phyloP scores from a whole-genome alignment of 257 asterid genomes.

The Solanum habrochaites region DNA sequence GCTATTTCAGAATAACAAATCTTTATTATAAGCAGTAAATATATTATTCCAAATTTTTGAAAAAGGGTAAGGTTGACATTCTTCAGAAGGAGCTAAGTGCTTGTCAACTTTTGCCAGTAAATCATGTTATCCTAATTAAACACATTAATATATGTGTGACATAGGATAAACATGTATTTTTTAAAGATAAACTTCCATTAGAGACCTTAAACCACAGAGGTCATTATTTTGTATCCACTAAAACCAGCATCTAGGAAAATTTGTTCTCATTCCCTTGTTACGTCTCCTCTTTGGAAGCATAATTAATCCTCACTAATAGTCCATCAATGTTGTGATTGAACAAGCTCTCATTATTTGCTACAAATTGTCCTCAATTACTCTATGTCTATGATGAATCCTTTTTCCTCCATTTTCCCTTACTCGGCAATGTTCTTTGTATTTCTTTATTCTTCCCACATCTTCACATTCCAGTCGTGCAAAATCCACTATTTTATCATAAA shows the following conservation, averaged over 20 bases:
- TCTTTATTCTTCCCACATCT: background rate
- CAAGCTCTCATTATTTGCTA: background rate
- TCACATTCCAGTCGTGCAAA: background rate
- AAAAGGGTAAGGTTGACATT: background rate
- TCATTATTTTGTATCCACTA: background rate
- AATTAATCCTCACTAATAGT: background rate
- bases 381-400: background rate
- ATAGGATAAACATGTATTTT: background rate
- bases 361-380: background rate
- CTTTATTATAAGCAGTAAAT: background rate
- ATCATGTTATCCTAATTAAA: background rate
- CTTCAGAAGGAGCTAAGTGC: background rate
- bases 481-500: background rate
- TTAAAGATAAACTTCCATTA: background rate
- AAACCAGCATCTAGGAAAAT: background rate
- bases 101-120: background rate
- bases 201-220: background rate
- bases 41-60: too few relatives aligned
- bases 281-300: background rate
- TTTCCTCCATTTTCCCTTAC: background rate
- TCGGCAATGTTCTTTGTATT: background rate
- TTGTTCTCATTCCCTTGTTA: background rate
- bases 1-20: background rate
- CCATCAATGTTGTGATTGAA: background rate
- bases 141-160: background rate